Evolutionary conservation across 2,329 filamentous ascomycete genomes (phyloP), one percentile per base, ranked within the genome.

Genomic region (Neofusicoccum ribis): DNA sequence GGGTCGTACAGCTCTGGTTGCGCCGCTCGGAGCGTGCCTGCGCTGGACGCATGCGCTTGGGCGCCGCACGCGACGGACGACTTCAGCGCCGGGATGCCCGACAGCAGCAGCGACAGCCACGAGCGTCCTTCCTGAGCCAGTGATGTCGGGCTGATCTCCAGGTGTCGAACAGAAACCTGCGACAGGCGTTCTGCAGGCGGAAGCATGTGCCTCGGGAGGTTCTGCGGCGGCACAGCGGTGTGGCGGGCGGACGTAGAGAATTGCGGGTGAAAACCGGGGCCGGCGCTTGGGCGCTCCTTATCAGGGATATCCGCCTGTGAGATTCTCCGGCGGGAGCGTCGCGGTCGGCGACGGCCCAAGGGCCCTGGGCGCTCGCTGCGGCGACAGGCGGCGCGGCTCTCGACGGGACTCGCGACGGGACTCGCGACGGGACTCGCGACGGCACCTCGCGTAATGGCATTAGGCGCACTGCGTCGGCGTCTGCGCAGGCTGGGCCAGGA

Each of bases 241-340:
- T 27, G 54, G 41, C 54, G 15, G 11, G 15, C 23, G 41, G 39
- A 37, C n/a, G 41, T 47, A 27, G 20, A 36, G 56, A 60, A 60
- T 47, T 46, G 41, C 56, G 56, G 41, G 56, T 47, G 41, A 60
- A 60, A 60, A 47, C 43, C 56, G 56, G 56, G 56, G 56, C 56
- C 56, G 34, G 50, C 56, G 56, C 56, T 47, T 44, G 39, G 54
- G 39, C 54, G 54, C 54, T 11, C 41, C 39, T 44, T 41, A 54
- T 39, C 36, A 7, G 5, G 34, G 37, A 14, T 31, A 2, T 15
- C 43, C 34, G 54, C 23, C 15, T 34, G 20, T n/a, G 31, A 23
- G 36, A 17, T 41, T 36, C 9, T 9, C 37, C 9, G 37, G 37
- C 37, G 7, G 15, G 39, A 27, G 39, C 23, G 36, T 58, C 54